Conservation (phyloP, 805 yeast species). For the Metschnikowia similis region DNA sequence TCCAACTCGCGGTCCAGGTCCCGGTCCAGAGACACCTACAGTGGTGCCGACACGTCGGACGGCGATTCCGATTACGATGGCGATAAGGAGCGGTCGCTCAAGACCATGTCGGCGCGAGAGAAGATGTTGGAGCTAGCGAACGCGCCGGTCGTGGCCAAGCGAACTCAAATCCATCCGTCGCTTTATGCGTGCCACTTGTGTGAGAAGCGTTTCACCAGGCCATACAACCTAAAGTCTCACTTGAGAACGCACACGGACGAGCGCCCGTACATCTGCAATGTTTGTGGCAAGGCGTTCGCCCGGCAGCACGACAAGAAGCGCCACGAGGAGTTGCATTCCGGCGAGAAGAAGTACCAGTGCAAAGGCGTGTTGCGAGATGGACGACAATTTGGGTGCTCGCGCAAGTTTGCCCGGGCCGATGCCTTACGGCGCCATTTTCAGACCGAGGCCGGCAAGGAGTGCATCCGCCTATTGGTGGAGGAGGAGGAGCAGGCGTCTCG, state of each 20-base stretch:
- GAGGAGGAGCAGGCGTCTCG: constrained; percentile 38
- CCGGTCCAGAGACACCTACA: constrained; percentile 15
- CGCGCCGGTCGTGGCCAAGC: constrained; percentile 47
- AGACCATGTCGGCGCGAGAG: constrained; percentile 39
- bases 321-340: constrained; percentile 59
- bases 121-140: constrained; percentile 64
- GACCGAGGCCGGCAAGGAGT: constrained; percentile 43
- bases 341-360: constrained; percentile 72
- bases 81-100: constrained; percentile 5
- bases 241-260: constrained; percentile 86
- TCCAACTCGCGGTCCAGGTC: constrained; percentile 27
- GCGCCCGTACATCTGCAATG: constrained; percentile 66
- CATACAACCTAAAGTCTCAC: constrained; percentile 89
- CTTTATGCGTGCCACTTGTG: constrained; percentile 78
- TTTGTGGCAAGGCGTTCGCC: constrained; percentile 74
- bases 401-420: constrained; percentile 45
- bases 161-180: constrained; percentile 69
- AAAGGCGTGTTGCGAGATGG: constrained; percentile 57
- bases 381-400: constrained; percentile 42
- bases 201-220: constrained; percentile 83
- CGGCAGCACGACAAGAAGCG: constrained; percentile 44
- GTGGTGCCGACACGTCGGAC: constrained; percentile 8
- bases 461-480: constrained; percentile 37
- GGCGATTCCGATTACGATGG: constrained; percentile 20
- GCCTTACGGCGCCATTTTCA: constrained; percentile 44